Conservation (phyloP, 2,329 filamentous ascomycete genomes). For the Cladosporium colombiae region DNA sequence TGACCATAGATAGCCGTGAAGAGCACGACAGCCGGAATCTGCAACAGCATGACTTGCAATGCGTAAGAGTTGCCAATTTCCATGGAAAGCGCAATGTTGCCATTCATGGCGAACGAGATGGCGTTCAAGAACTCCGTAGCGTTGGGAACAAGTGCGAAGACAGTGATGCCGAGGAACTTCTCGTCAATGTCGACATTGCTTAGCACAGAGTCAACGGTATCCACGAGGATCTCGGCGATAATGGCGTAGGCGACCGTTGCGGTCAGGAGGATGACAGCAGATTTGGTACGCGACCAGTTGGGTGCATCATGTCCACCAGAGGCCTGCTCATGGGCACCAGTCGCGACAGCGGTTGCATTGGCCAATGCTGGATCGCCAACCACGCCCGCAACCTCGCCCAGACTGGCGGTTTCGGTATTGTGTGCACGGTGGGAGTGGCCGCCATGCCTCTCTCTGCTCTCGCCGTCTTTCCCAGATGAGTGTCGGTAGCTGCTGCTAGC, state of each 20-base stretch:
- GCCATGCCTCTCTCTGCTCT: slow-evolving; percentile 7
- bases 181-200: slow-evolving; percentile 89
- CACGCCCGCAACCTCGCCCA: not conserved
- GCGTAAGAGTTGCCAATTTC: slow-evolving; percentile 98
- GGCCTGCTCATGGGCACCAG: slow-evolving; percentile 16
- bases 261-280: slow-evolving; percentile 80
- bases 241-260: slow-evolving; percentile 94
- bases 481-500: slow-evolving; percentile 13
- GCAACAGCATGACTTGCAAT: slow-evolving; percentile 89
- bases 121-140: slow-evolving; percentile 99
- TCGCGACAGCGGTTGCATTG: slow-evolving; percentile 14
- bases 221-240: slow-evolving; percentile 94
- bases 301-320: slow-evolving; percentile 92
- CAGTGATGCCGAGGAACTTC: slow-evolving; percentile 93
- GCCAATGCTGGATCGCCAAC: slow-evolving; percentile 10
- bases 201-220: slow-evolving; percentile 95
- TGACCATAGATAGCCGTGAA: slow-evolving; percentile 77
- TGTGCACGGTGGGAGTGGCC: slow-evolving; percentile 6
- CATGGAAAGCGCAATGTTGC: slow-evolving; percentile 98
- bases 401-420: slow-evolving; percentile 10
- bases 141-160: slow-evolving; percentile 96
- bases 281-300: slow-evolving; percentile 94
- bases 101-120: slow-evolving; percentile 99
- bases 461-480: not conserved
- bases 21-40: slow-evolving; percentile 88